phyloP scores from a whole-genome alignment of 768 basidiomycete species.

The Kockovaella imperatae region DNA sequence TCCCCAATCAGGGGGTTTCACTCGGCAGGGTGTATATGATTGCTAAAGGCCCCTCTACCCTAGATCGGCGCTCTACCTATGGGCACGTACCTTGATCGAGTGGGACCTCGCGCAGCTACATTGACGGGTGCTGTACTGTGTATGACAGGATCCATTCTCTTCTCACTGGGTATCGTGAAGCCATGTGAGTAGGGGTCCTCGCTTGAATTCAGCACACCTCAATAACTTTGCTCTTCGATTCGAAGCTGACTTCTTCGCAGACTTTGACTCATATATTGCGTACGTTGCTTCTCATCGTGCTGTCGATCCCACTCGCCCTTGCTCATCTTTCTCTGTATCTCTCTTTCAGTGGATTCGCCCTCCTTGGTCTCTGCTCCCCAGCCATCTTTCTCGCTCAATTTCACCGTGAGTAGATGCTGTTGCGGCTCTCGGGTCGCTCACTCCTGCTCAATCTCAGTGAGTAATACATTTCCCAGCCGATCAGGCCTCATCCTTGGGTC shows the following conservation, averaged over 20 bases:
- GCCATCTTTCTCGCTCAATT: constrained; percentile 46
- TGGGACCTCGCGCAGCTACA: constrained; percentile 41
- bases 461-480: constrained; percentile 45
- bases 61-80: constrained; percentile 36
- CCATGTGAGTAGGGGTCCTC: constrained; percentile 30
- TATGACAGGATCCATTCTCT: constrained; percentile 38
- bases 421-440: no score
- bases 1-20: not conserved
- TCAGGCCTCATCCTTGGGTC: constrained; percentile 46
- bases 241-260: no score
- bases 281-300: no score
- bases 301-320: no score
- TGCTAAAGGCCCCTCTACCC: constrained; percentile 15
- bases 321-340: no score
- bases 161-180: constrained; percentile 30
- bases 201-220: no score
- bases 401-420: constrained; percentile 41
- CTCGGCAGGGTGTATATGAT: not conserved
- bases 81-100: constrained; percentile 35
- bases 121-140: constrained; percentile 43
- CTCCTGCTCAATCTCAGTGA: constrained; percentile 18
- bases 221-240: no score
- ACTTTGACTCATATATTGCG: no score
- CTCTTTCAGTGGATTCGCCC: constrained; percentile 35
- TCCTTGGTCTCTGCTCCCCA: constrained; percentile 46